Evolutionary conservation across 805 yeast genomes (phyloP).

Genomic region (Lachancea fermentati): DNA sequence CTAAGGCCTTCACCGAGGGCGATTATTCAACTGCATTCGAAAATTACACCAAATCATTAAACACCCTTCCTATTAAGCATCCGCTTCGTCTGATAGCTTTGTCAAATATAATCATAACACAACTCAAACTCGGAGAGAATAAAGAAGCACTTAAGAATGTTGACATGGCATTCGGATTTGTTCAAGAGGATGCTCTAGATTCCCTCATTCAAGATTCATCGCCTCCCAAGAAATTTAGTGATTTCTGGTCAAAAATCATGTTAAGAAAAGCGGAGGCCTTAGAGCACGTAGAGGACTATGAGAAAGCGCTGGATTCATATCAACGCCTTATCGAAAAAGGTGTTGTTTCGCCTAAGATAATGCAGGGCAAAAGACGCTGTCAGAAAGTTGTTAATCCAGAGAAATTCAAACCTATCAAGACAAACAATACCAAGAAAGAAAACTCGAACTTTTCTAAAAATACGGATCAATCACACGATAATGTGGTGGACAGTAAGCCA

Average conservation of each 20-base stretch:
- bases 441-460: constrained; percentile 7
- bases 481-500: constrained; percentile 6
- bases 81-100: constrained; percentile 58
- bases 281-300: constrained; percentile 70
- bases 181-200: constrained; percentile 35
- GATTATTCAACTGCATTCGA: constrained; percentile 65
- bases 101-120: constrained; percentile 71
- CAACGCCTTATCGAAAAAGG: constrained; percentile 62
- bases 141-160: constrained; percentile 32
- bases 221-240: constrained; percentile 35
- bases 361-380: constrained; percentile 84
- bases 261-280: constrained; percentile 74
- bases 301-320: constrained; percentile 59
- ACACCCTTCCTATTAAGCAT: constrained; percentile 58
- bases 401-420: constrained; percentile 26
- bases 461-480: constrained; percentile 13
- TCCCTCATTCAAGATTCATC: constrained; percentile 39
- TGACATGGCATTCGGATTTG: constrained; percentile 27
- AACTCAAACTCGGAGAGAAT: constrained; percentile 65
- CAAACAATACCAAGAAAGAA: constrained; percentile 23
- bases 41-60: constrained; percentile 52
- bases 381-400: constrained; percentile 55
- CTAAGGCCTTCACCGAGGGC: constrained; percentile 68
- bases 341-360: constrained; percentile 49
- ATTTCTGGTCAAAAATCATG: constrained; percentile 68